Percentiles rank a stretch among this genome's conserved stretches.
Conservation (phyloP, 2,329 filamentous ascomycete species). For the Decorospora gaudefroyi region DNA sequence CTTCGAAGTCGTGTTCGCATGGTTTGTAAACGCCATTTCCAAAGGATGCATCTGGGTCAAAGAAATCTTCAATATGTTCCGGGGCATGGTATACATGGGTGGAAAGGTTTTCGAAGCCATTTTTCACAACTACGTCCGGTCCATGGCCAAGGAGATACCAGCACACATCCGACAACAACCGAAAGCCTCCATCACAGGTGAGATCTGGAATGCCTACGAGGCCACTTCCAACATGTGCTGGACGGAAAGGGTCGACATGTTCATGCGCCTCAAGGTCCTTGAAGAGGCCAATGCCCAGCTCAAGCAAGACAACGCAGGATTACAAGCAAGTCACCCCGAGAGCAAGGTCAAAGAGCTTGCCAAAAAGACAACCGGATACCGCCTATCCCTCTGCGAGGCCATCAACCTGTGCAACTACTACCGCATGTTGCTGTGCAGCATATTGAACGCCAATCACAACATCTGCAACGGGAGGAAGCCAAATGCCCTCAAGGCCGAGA, state of each 20-base stretch:
- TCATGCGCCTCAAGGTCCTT: no score
- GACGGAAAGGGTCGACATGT: no score
- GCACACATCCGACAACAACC: no score
- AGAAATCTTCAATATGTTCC: not conserved
- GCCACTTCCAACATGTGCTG: no score
- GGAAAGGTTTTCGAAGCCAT: not conserved
- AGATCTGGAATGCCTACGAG: no score
- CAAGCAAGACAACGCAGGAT: no score
- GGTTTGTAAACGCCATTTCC: not conserved
- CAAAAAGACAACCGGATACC: constrained; percentile 4
- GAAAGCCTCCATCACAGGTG: no score
- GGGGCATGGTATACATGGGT: not conserved
- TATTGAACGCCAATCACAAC: constrained; percentile 1
- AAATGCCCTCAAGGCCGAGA: constrained; percentile 3
- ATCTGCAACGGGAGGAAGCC: not conserved
- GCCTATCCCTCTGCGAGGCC: not conserved
- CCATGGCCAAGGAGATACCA: not conserved
- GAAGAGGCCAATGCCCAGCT: no score
- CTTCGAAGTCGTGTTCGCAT: not conserved
- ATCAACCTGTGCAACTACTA: constrained; percentile 1
- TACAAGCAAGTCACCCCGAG: no score
- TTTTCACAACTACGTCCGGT: not conserved
- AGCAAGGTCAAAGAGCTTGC: no score
- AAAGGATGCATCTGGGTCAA: no score
- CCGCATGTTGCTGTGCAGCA: not conserved